Base-by-base conservation (phyloP, 2,329 filamentous ascomycete genomes). In the Metarhizium anisopliae region DNA sequence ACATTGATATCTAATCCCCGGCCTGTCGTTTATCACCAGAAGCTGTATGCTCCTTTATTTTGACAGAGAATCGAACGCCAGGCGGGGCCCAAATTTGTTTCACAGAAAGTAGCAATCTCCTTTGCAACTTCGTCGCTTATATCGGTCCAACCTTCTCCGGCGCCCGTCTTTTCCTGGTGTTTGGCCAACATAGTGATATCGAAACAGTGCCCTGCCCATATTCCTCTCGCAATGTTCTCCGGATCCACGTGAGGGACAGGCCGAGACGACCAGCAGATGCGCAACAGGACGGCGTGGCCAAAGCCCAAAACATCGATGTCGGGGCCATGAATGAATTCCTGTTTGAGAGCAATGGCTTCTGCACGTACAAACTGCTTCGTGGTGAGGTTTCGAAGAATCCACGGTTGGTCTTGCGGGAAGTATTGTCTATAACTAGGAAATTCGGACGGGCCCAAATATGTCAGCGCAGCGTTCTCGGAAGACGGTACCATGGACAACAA, bases 331-430 rank as follows among this genome's bases (percentile, higher is more conserved):
- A 59, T 54, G 20, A 45, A 59, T 40, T 50, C 32, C 5, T 40
- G 56, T 7, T 50, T 45, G 25, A 58, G 20, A 2, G 56, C 58
- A 36, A 56, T 56, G 45, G 54, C 54, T 42, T 59, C 58, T 8
- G 56, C 38, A 20, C 58, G 58, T 35, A 59, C 58, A 50, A 58
- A 54, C 14, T 59, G n/a, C 20, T 35, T 55, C 3, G 50, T 53
- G 2, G 56, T 58, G 10, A 58, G 13, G 35, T 59, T 58, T 40
- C 56, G 58, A 30, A 58, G 58, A 53, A 59, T 58, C 58, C 58
- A 59, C 8, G 32, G 47, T 11, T 55, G 38, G 32, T 59, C 36
- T 32, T 43, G 2, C 1, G 50, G 50, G 11, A 51, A 36, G 32
- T 51, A 51, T 35, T 35, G 6, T 1, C 32, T 11, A 1, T 35